Base-by-base conservation (phyloP, 1,284 basidiomycete species). In the Ganoderma lucidum region DNA sequence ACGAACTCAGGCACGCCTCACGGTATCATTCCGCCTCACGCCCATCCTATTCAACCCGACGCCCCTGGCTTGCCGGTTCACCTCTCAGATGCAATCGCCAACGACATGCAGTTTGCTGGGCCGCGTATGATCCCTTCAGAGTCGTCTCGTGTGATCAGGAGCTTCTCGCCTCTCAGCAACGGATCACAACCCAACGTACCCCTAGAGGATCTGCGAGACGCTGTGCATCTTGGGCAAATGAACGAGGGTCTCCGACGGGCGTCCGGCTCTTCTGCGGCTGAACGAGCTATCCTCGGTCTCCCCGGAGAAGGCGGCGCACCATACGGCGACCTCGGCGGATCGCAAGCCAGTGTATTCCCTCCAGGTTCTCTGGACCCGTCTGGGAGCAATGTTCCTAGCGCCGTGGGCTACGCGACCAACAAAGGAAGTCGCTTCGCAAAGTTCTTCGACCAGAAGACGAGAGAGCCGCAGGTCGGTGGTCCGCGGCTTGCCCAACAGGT, bases 361-460 rank as follows among this genome's bases (percentile, higher is more conserved):
- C 55, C 65, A 17, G 73, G 73, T 39, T 61, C 68, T 23, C 64
- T 75, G 56, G 76, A 80, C 37, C 70, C 74, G 51, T 62, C 75
- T n/a, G 74, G 73, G 62, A 76, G 74, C 53, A 76, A 72, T 61
- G 65, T 73, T 55, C 69, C 70, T 12, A 77, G 76, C 32, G 78
- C 74, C 10, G 69, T 75, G 15, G 77, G 75, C 53, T 82, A 86
- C 76, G 83, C 86, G 19, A 79, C 83, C 45, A 84, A 83, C 41
- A 93, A 90, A 78, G 92, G 92, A 41, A 94, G 93, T 77, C 88
- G 93, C 37, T 92, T 94, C 78, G 93, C 92, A 41, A 94, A 93
- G 77, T 93, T 93, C 78, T 94, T 93, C 71, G 93, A 94, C 73
- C 85, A 85, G n/a, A 93, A 92, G 79, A 78, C 80, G 42, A 86